Base-by-base conservation (phyloP, 1,139 yeast genomes). In the Citeromyces siamensis region DNA sequence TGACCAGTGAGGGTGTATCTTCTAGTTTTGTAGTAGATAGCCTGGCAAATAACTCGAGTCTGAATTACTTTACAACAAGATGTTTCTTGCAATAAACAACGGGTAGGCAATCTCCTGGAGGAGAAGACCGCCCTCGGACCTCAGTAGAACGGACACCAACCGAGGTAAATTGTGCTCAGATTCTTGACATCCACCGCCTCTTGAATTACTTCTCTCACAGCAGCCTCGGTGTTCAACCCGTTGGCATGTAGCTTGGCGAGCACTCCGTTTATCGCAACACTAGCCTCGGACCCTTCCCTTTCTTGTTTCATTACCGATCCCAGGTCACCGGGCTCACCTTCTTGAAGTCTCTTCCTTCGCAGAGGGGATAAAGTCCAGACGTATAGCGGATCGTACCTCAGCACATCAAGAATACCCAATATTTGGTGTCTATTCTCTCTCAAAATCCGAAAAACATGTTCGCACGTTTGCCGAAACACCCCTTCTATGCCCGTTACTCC, bases 331-430 rank as follows among this genome's bases (percentile, higher is more conserved):
- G 31, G 16, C 18, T 20, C 36, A 19, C 56, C 63, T 28, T 62
- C 69, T 48, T 79, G 85, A 14, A 79, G 49, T 44, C 66, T 71
- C 43, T 66, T 68, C 51, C 66, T 72, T 40, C 79, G 53, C 10
- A 81, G 55, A 0, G 93, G 90, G 1, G 94, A 80, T 34, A 84
- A 63, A 1, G 79, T 74, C 98, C 98, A 90, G 2, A 83, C 71
- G 50, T 88, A 88, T 40, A 93, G 65, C 0, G 98, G 97, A 64
- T 93, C 98, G 70, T 93, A 85, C 46, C 81, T 66, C 44, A 93
- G 59, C 6, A 90, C 94, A 50, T 88, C 93, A 41, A 93, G 60
- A 36, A 93, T 83, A 18, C 94, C 81, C 51, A 78, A 58, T 20
- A 93, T 83, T 46, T 78, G 79, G 32, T 75, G 82, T 23, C 64